A percentile compares a stretch with the other conserved stretches of the same genome.
Evolutionary conservation across 805 yeast species (phyloP).

Genomic region (Hyphopichia homilentoma): DNA sequence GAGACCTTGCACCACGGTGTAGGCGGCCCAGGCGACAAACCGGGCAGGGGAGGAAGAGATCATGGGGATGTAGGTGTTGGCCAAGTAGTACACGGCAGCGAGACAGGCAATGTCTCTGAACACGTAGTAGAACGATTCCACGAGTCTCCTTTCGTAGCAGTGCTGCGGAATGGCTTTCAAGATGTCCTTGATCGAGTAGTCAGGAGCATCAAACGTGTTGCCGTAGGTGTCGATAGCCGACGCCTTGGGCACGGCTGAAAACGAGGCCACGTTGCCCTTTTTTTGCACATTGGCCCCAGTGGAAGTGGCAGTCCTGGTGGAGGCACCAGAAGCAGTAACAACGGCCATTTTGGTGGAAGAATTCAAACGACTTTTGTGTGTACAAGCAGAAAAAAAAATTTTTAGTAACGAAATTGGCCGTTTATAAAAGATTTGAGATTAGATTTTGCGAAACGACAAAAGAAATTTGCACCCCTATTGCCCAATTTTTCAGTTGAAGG

Average conservation of each 20-base stretch:
- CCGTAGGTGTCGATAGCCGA: conserved; percentile 60
- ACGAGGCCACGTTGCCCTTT: conserved; percentile 41
- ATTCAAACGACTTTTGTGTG: no score
- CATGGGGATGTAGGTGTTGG: conserved; percentile 50
- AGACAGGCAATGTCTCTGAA: conserved; percentile 57
- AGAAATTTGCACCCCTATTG: background rate
- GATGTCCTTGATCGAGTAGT: conserved; percentile 71
- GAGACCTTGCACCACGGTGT: conserved; percentile 55
- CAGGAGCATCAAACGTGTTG: conserved; percentile 67
- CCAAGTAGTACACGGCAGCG: conserved; percentile 49
- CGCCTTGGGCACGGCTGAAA: conserved; percentile 26
- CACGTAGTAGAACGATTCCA: conserved; percentile 59
- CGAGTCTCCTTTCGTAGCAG: conserved; percentile 64
- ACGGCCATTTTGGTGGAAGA: no score
- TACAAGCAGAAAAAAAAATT: no score
- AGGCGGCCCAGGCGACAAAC: conserved; percentile 55
- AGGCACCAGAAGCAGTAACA: no score
- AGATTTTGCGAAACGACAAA: no score
- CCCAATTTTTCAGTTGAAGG: no score
- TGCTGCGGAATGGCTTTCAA: conserved; percentile 67
- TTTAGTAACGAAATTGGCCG: no score
- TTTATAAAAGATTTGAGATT: no score
- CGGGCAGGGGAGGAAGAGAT: conserved; percentile 44
- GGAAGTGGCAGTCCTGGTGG: background rate
- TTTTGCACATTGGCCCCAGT: conserved; percentile 9